Evolutionary conservation across 108 stramenopile genomes (phyloP), one percentile per base, ranked within the genome.

Genomic region (Conticribra weissflogii): DNA sequence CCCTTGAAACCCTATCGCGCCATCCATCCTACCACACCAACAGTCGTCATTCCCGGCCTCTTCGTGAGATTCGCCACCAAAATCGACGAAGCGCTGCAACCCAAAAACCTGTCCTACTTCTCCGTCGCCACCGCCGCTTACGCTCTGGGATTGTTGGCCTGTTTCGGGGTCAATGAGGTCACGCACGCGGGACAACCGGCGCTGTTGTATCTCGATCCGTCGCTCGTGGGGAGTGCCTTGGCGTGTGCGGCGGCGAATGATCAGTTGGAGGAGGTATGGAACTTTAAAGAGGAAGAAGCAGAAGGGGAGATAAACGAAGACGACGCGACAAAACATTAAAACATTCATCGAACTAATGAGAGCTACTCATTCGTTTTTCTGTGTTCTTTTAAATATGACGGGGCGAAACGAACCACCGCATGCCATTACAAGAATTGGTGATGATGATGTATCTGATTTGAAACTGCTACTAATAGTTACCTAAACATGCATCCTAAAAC

Each of bases 1-100:
- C n/a, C n/a, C n/a, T n/a, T n/a, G n/a, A n/a, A n/a, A n/a, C n/a
- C n/a, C n/a, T n/a, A n/a, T n/a, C n/a, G n/a, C n/a, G n/a, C n/a
- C n/a, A n/a, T n/a, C n/a, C n/a, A n/a, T n/a, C n/a, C n/a, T n/a
- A n/a, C n/a, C n/a, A n/a, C n/a, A n/a, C n/a, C n/a, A n/a, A 12
- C 36, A 63, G 84, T 85, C n/a, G 84, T 85, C 9, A 72, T 85
- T n/a, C 84, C 84, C 3, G 84, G 82, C 1, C 65, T 84, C 22
- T 84, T 85, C 30, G 74, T 84, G 36, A 80, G 81, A 17, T 59
- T 74, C 4, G 68, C 68, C 67, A 36, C 36, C n/a, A 74, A 74
- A 30, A 67, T 61, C 7, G 72, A 74, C 25, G 66, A 68, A 22
- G 56, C 45, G n/a, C 66, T 74, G 1, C 66, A 74, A 25, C 72